Conservation (phyloP, 257 asterid genomes). For the Jacaranda copaia region DNA sequence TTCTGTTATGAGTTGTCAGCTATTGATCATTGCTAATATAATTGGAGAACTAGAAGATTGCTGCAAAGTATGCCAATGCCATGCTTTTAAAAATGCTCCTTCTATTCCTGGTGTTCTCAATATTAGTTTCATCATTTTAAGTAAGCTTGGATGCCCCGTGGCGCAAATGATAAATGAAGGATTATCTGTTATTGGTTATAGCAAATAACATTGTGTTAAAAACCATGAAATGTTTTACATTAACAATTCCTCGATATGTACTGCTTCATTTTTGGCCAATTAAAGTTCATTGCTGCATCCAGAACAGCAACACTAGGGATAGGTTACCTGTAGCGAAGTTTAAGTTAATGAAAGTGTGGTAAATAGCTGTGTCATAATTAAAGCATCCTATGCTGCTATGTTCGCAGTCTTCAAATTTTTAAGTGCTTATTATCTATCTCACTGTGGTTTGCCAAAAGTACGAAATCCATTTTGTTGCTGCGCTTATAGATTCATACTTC, state of each 20-base stretch:
- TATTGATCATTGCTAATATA: background rate
- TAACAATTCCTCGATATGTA: background rate
- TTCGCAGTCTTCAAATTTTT: background rate
- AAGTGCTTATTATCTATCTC: background rate
- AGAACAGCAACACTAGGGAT: background rate
- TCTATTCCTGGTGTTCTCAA: background rate
- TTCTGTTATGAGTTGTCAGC: background rate
- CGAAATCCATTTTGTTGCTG: conserved; percentile 16
- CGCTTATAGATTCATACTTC: conserved; percentile 21
- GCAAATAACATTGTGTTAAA: background rate
- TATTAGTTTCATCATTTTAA: background rate
- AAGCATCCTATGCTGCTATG: background rate
- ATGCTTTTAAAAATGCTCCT: background rate
- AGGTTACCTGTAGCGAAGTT: background rate
- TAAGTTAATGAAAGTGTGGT: conserved; percentile 9
- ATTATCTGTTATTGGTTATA: background rate
- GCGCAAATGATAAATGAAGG: background rate
- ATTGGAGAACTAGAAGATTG: background rate
- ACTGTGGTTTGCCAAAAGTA: background rate
- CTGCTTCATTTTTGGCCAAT: conserved; percentile 10
- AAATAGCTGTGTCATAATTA: background rate
- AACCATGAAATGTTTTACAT: background rate
- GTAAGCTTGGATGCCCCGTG: conserved; percentile 14
- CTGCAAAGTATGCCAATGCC: conserved; percentile 7
- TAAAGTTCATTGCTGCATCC: background rate